Conservation (phyloP, 306 rosid genomes). For the Prosopis cineraria region DNA sequence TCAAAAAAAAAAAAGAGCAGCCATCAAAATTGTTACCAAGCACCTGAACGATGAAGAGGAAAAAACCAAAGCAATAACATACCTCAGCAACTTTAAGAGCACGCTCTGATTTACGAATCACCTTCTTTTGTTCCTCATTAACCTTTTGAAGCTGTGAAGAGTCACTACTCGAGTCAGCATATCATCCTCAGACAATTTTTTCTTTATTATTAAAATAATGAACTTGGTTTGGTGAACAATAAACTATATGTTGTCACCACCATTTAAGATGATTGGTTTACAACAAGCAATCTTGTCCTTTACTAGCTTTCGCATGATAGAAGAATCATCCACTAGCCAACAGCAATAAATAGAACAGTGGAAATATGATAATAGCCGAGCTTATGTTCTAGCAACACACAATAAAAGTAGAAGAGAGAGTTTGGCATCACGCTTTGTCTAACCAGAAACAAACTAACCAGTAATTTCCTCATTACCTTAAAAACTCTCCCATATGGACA, state of each 20-base stretch:
- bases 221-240: conserved; percentile 18
- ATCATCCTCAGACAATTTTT: conserved; percentile 30
- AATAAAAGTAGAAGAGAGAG: background rate
- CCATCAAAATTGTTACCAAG: conserved; percentile 38
- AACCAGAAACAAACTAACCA: conserved; percentile 1
- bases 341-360: conserved; percentile 6
- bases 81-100: conserved; percentile 97
- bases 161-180: conserved; percentile 35
- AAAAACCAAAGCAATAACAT: conserved; percentile 37
- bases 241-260: background rate
- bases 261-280: background rate
- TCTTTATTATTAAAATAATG: conserved; percentile 16
- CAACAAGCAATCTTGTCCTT: background rate
- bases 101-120: conserved; percentile 71
- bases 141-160: conserved; percentile 67
- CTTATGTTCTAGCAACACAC: background rate
- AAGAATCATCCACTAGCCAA: conserved; percentile 12
- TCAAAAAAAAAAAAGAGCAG: background rate
- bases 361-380: background rate
- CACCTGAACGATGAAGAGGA: conserved; percentile 32
- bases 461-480: background rate
- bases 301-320: conserved; percentile 13
- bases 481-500: conserved; percentile 1
- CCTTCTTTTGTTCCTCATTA: conserved; percentile 70
- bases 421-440: background rate